Percentiles rank a stretch among this genome's conserved stretches.
These are phyloP conservation scores for Eucalyptus pauciflora DNA, from an alignment of 345 rosid genomes.

Conservation along the genomic window DNA sequence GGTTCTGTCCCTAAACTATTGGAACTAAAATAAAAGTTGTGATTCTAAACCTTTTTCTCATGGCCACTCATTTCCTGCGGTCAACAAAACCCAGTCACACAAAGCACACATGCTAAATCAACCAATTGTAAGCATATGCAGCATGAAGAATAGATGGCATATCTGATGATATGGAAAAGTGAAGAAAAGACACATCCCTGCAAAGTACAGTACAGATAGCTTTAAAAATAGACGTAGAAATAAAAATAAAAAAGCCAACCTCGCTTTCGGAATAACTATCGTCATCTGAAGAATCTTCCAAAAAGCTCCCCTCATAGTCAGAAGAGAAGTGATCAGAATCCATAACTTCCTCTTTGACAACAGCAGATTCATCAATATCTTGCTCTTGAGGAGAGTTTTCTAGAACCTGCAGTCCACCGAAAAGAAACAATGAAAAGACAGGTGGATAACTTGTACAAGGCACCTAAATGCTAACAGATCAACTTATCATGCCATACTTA, in stretches of 20 bases:
- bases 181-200: background rate
- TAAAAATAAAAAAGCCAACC: conserved; percentile 17
- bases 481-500: background rate
- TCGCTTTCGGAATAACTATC: conserved; percentile 39
- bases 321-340: conserved; percentile 33
- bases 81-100: background rate
- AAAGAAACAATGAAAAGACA: background rate
- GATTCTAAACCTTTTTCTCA: background rate
- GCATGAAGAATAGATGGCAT: background rate
- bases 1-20: background rate
- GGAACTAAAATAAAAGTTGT: background rate
- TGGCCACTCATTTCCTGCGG: background rate
- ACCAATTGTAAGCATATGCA: background rate
- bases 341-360: background rate
- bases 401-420: conserved; percentile 29
- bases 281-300: conserved; percentile 35
- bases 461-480: background rate
- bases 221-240: background rate
- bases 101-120: background rate
- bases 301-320: conserved; percentile 33
- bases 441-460: background rate
- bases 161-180: background rate
- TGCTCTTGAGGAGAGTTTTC: conserved; percentile 26
- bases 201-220: background rate
- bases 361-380: background rate